These are phyloP conservation scores for Sequoia sempervirens DNA, from an alignment of 75 land plant species.

Conservation along the genomic window DNA sequence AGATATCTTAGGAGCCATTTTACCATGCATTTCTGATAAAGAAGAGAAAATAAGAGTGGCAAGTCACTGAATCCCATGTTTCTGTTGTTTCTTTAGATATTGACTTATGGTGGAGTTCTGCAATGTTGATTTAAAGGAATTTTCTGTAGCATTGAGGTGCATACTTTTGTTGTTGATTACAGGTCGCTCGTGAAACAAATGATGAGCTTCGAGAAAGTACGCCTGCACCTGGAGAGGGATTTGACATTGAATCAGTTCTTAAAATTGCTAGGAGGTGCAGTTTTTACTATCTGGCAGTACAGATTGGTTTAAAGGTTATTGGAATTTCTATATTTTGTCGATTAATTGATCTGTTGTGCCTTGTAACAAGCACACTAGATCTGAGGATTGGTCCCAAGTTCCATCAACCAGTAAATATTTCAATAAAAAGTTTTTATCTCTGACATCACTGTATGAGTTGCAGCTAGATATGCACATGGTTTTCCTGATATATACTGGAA, in stretches of 20 bases:
- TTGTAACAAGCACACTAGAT: constrained; percentile 5
- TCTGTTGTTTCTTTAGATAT: not conserved
- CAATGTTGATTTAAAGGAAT: not conserved
- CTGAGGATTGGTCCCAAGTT: not conserved
- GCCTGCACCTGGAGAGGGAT: constrained; percentile 72
- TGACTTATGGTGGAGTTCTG: not conserved
- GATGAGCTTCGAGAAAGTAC: constrained; percentile 80
- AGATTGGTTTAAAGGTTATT: constrained; percentile 18
- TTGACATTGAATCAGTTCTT: constrained; percentile 87
- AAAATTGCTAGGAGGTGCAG: constrained; percentile 80
- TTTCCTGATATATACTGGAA: not conserved
- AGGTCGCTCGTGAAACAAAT: constrained; percentile 99
- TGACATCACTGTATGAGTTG: not conserved
- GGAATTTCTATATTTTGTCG: constrained; percentile 7
- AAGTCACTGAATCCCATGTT: constrained; percentile 13
- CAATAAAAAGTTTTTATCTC: not conserved
- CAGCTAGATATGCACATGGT: constrained; percentile 13
- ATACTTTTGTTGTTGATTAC: not conserved
- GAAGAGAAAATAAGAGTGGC: constrained; percentile 98
- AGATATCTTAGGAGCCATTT: constrained; percentile 87
- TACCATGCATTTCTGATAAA: constrained; percentile 96
- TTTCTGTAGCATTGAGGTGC: not conserved
- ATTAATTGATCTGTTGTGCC: constrained; percentile 13
- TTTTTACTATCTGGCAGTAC: constrained; percentile 19
- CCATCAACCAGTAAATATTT: not conserved